Evolutionary conservation across 768 basidiomycete genomes (phyloP), one percentile per base, ranked within the genome.

Genomic region (Saitozyma podzolica): DNA sequence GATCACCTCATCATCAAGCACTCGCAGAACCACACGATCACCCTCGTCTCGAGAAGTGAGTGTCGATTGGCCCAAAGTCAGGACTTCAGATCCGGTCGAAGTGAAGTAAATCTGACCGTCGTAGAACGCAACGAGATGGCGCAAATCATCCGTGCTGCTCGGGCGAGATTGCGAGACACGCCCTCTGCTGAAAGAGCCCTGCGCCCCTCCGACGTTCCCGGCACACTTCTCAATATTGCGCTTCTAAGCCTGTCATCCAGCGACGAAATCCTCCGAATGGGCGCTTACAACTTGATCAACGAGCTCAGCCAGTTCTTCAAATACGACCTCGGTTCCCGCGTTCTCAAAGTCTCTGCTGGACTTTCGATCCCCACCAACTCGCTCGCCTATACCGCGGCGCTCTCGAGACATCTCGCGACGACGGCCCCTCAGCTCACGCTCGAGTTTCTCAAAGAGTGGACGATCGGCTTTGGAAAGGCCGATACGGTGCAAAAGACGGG

Each of bases 361-460:
- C 29, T 77, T 8, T 39, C 40, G n/a, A 69, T 77, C 9, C 73
- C 75, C 2, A 60, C 54, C 29, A 70, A 72, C 57, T 66, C 71
- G 6, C 51, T 72, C 11, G 51, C 62, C 11, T 72, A 72, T 45
- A 56, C 68, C 8, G 29, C 54, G 8, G 47, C 55, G 13, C 40
- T 74, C 0, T 67, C 64, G 14, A 40, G 37, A 54, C 20, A 58
- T n/a, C 67, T 78, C 8, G 70, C 72, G 11, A 53, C 58, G 11
- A 61, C 65, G 8, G 65, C 62, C 0, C 91, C 92, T 10, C 85
- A 90, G 41, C 81, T 95, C 40, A 93, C 92, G 0, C 81, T 95
- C 16, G 92, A 95, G 78, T 91, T 95, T 79, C 82, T 94, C 57
- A 85, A 87, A n/a, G 92, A 93, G 78, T 89, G 93, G 39, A 85